Evolutionary conservation across 768 basidiomycete species (phyloP).

Genomic region (Tulasnella sp.): DNA sequence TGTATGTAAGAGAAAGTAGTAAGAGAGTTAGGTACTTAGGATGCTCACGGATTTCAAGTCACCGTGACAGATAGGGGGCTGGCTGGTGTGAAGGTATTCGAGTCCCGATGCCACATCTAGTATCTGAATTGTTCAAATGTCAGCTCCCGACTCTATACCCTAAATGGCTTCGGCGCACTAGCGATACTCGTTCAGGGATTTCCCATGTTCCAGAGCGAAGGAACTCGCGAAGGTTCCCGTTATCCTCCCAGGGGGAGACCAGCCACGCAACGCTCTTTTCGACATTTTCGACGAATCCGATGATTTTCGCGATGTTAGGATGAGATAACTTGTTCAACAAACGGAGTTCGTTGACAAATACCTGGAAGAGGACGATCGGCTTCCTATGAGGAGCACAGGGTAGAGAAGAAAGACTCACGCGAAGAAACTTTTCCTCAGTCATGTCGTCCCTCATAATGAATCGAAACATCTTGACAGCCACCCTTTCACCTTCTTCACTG

Average conservation of each 20-base stretch:
- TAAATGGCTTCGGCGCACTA: not conserved
- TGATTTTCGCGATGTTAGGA: not conserved
- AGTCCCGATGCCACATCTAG: not conserved
- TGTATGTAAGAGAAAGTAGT: too few species aligned
- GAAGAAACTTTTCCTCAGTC: not conserved
- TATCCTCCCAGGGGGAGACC: not conserved
- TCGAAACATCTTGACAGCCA: conserved; percentile 9
- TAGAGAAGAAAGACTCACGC: not conserved
- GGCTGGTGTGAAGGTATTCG: not conserved
- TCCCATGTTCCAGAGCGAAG: not conserved
- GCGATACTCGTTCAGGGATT: not conserved
- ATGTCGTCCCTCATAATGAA: not conserved
- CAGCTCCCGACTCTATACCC: not conserved
- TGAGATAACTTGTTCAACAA: not conserved
- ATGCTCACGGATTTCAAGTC: not conserved
- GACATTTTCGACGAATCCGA: not conserved
- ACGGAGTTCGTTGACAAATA: conserved; percentile 6
- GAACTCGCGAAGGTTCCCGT: conserved; percentile 12
- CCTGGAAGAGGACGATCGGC: not conserved
- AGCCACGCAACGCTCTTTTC: not conserved
- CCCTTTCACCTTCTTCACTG: not conserved
- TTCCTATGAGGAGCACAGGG: not conserved
- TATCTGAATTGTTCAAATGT: not conserved
- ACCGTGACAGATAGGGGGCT: not conserved
- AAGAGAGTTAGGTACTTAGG: not conserved